Conservation (phyloP, 2,329 filamentous ascomycete species). For the Ophiocordyceps camponoti-rufipedis region DNA sequence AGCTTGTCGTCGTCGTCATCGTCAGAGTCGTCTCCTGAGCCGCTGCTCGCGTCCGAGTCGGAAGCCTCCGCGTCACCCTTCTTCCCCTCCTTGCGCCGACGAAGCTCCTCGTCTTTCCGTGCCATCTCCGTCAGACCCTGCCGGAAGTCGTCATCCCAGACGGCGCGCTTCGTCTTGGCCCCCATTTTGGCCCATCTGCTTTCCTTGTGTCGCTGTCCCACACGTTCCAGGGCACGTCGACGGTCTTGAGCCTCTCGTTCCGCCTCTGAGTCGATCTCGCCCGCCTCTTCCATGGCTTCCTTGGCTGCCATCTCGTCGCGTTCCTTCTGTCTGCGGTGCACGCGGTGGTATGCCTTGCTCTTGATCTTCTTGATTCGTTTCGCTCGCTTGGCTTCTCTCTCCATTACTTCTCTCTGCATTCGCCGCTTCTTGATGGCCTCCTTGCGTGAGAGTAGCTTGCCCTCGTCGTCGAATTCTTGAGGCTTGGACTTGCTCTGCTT, state of each 20-base stretch:
- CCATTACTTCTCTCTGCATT: conserved; percentile 66
- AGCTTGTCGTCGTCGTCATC: conserved; percentile 24
- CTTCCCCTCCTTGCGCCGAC: conserved; percentile 61
- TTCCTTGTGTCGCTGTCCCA: conserved; percentile 69
- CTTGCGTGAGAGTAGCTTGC: conserved; percentile 53
- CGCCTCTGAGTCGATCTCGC: conserved; percentile 44
- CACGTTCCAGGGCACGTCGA: conserved; percentile 62
- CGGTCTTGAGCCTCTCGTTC: conserved; percentile 51
- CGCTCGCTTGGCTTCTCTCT: conserved; percentile 71
- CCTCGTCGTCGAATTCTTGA: conserved; percentile 48
- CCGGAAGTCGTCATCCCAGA: conserved; percentile 79
- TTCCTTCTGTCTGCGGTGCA: conserved; percentile 61
- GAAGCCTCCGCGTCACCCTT: conserved; percentile 22
- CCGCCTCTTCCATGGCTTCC: conserved; percentile 35
- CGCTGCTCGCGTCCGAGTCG: conserved; percentile 34
- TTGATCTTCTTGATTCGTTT: conserved; percentile 99
- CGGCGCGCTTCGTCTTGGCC: conserved; percentile 59
- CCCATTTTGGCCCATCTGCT: conserved; percentile 85
- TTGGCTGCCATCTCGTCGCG: conserved; percentile 33
- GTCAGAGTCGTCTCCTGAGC: conserved; percentile 40
- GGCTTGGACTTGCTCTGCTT: conserved; percentile 29
- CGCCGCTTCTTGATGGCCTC: conserved; percentile 58
- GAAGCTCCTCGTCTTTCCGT: conserved; percentile 63
- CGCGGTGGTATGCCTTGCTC: conserved; percentile 82
- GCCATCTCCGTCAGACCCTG: conserved; percentile 66